Base-by-base conservation (phyloP, 1,139 yeast species). In the Lodderomyces jiufengensis region DNA sequence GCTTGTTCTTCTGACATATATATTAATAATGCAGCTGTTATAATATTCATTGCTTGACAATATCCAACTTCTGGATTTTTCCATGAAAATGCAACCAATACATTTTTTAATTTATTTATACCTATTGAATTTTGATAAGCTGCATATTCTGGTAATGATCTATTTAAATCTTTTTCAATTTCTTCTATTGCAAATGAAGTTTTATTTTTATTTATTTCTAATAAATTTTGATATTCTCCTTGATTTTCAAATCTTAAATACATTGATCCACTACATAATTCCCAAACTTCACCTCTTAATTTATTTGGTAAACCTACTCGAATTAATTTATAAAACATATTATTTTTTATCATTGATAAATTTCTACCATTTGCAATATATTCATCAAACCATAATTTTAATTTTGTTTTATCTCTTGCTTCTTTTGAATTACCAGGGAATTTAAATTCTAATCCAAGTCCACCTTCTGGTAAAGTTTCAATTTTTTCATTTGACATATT, bases 41-140 rank as follows among this genome's bases (percentile, higher is more conserved):
- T 97, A 40, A 94, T 94, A 56, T 94, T 94, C 99, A 94, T 94
- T 1, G 98, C 98, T 57, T 94, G 98, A 57, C 99, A 94, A 59
- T 94, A 94, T 0, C 99, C 99, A 15, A 94, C 87, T 36, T 92
- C 96, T 0, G 97, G 97, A 54, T 90, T 88, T 50, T 85, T 86
- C 97, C 97, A 92, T 0, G 97, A 86, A 53, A 88, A 94, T 0
- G 96, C 96, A 0, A 94, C 84, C 43, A 94, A 70, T 1, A 94
- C 98, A 40, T 95, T 71, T 44, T 98, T 72, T 36, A 94, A 70
- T 37, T 95, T 70, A 38, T 70, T 76, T 32, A 94, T 90, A 6
- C 99, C 98, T 50, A 85, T 95, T 4, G 74, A 74, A 9, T 73
- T 71, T 57, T 92, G 97, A 54, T 90, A 94, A 0, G 96, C 98